Evolutionary conservation across 1,284 basidiomycete genomes (phyloP), one percentile per base, ranked within the genome.

Genomic region (Thecaphora thlaspeos): DNA sequence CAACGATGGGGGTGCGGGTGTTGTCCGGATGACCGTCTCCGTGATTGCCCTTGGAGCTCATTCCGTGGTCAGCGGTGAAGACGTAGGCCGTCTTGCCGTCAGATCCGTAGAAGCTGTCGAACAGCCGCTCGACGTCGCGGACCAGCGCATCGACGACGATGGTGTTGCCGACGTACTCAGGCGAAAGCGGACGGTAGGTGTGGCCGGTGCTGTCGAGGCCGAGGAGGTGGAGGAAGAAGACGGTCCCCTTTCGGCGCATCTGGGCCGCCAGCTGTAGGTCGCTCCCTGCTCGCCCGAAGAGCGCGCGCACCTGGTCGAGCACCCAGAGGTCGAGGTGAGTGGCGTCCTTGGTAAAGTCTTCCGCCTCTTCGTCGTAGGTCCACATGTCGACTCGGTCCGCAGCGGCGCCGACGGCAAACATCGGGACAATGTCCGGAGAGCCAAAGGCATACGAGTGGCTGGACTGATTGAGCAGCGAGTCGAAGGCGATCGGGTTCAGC

Each of bases 1-100:
- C 85, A n/a, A 92, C 82, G 17, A 91, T 81, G 17, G 90, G 90
- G 0, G 90, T 92, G 21, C 88, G 84, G 5, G 90, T 91, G 66
- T 88, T 91, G 76, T 92, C 89, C 0, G 89, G 90, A 66, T 92
- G 86, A 26, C 90, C 90, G 68, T 93, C 90, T 2, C 90, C 90
- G 60, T 93, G 90, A 70, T 91, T 93, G 23, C 90, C 90, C 51
- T 91, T 88, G 40, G 82, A 84, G 9, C 87, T 89, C 90, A 93
- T 93, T 5, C 90, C 90, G 73, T 93, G 90, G 75, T 93, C 90
- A 0, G 91, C 88, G 3, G 89, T 91, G 74, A 93, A 91, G 38
- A 93, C 79, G 70, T 84, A 93, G 37, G 85, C 85, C 0, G 90
- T 92, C 46, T 86, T 83, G 5, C 59, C 62, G 24, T 75, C 72